Conservation (phyloP, 345 rosid species). For the Populus euphratica region DNA sequence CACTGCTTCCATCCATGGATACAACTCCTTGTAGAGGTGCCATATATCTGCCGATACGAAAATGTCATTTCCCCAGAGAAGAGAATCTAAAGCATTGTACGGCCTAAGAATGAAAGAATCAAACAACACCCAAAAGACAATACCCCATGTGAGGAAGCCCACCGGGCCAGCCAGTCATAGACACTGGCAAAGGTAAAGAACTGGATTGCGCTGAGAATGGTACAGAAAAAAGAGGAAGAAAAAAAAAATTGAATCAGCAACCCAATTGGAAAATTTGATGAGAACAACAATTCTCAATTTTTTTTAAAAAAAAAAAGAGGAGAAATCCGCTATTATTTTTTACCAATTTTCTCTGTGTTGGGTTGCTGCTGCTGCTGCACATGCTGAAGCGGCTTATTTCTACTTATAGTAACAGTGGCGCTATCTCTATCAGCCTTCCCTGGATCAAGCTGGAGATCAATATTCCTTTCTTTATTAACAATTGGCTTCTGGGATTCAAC, state of each 20-base stretch:
- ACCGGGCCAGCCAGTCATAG: conserved; percentile 88
- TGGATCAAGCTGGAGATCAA: conserved; percentile 73
- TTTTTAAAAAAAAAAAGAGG: background rate
- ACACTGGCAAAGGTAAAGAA: conserved; percentile 63
- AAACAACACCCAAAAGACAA: conserved; percentile 1
- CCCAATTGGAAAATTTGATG: background rate
- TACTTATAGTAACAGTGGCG: conserved; percentile 21
- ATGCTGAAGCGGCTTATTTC: conserved; percentile 44
- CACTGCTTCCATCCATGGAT: conserved; percentile 66
- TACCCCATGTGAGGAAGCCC: conserved; percentile 99
- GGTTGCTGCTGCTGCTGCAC: conserved; percentile 50
- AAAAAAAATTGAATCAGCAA: conserved; percentile 8
- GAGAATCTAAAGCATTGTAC: conserved; percentile 1
- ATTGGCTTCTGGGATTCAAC: conserved; percentile 46
- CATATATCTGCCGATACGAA: conserved; percentile 64
- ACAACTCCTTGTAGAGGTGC: conserved; percentile 87
- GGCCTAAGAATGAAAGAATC: background rate
- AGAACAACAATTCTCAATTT: background rate
- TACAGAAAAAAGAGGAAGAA: background rate
- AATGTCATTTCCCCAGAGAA: conserved; percentile 19
- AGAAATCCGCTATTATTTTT: background rate
- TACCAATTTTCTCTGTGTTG: conserved; percentile 55
- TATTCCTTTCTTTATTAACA: conserved; percentile 44
- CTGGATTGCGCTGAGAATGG: conserved; percentile 57
- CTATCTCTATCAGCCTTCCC: conserved; percentile 65